phyloP scores from a whole-genome alignment of 371 early-diverging fungal genomes.

The Conidiobolus incongruus region DNA sequence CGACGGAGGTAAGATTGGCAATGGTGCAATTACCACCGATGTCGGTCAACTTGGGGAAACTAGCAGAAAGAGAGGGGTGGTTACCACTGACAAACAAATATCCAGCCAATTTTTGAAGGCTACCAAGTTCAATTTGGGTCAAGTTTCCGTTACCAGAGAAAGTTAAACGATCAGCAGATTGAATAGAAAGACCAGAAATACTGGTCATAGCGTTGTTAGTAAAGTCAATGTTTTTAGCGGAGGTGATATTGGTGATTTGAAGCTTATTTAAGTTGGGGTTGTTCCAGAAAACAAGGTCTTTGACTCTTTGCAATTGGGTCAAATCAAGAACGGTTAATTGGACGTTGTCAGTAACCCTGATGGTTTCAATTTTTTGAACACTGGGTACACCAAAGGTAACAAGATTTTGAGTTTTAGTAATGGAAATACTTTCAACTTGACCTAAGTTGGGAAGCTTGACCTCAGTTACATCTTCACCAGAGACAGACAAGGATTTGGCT shows the following conservation, averaged over 20 bases:
- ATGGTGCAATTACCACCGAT: slow-evolving; percentile 3
- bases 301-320: too few relatives aligned
- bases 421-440: background rate
- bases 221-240: background rate
- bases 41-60: background rate
- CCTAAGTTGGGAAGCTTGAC: background rate
- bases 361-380: too few relatives aligned
- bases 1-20: background rate
- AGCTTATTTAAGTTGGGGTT: too few relatives aligned
- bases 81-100: slow-evolving; percentile 2
- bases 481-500: background rate
- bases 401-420: background rate
- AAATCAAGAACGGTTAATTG: too few relatives aligned
- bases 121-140: background rate
- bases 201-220: slow-evolving; percentile 3
- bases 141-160: too few relatives aligned
- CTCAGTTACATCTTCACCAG: slow-evolving; percentile 1
- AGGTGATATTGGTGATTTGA: background rate
- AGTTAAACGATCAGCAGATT: too few relatives aligned
- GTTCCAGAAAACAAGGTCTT: too few relatives aligned
- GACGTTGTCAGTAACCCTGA: too few relatives aligned
- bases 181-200: too few relatives aligned
- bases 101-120: background rate
- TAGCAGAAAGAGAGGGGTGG: background rate
- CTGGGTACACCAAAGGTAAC: too few relatives aligned